Base-by-base conservation (phyloP, 345 rosid species). In the Bruguiera parviflora region DNA sequence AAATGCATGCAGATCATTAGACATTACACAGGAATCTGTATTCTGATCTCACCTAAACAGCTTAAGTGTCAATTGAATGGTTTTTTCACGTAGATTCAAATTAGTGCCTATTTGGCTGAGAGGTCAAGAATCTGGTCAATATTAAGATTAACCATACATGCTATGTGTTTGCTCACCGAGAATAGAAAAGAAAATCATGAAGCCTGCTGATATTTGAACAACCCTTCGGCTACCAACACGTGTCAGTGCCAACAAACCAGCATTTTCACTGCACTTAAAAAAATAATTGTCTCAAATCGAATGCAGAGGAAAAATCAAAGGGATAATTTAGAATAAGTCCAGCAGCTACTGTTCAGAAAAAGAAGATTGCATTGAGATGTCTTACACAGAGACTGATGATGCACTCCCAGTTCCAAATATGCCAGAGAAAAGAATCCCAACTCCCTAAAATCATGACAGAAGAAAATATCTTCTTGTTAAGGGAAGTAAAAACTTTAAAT, bases 331-430 rank as follows among this genome's bases (percentile, higher is more conserved):
- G 63, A 3, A 13, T 22, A 57, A 33, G 53, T 39, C 1, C 10
- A 58, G 5, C 3, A 43, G 52, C 47, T 1, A 33, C 20, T 49
- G 57, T 70, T 70, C 51, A 52, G 69, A 58, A 55, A 53, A 32
- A 29, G 70, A 65, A 31, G 64, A 61, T 37, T 60, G 46, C 18
- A 33, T 63, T 18, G 25, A 75, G 51, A 20, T 35, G 63, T 71
- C 97, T 83, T 87, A 95, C 99, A 88, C 87, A 9, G 99, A 83
- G 43, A 89, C 96, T 29, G 97, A 80, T 25, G 97, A 83, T 73
- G 97, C 99, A 69, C 69, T 90, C 46, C 96, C 99, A 52, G 97
- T 92, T 81, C 99, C 99, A 75, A 95, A 95, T 73, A 95, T 73
- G 66, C 99, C 97, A 28, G 96, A 89, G 61, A 88, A 77, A 68